Conservation (phyloP, 1,284 basidiomycete species). For the Leccinum subrobustum region DNA sequence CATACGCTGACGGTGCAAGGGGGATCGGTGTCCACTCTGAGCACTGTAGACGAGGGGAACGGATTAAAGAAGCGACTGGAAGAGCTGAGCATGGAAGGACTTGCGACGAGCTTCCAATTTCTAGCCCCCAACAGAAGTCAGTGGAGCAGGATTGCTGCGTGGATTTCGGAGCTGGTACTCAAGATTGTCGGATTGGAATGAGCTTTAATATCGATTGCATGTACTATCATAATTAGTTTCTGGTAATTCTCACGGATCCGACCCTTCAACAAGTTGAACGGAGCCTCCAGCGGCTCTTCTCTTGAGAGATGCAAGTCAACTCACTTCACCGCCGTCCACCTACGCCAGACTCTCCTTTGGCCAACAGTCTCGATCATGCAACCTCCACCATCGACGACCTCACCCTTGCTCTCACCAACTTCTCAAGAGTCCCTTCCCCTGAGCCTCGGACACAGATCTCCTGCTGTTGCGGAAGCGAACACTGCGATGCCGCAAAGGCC, state of each 20-base stretch:
- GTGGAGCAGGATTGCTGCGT: conserved; percentile 65
- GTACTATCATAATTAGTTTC: background rate
- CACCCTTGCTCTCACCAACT: conserved; percentile 65
- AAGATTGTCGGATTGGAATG: conserved; percentile 49
- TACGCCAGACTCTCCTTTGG: conserved; percentile 57
- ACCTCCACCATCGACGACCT: conserved; percentile 74
- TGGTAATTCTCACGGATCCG: conserved; percentile 24
- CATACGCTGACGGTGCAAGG: conserved; percentile 39
- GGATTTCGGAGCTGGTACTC: conserved; percentile 66
- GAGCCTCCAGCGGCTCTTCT: background rate
- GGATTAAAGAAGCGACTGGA: conserved; percentile 46
- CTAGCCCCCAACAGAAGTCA: conserved; percentile 55
- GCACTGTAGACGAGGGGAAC: conserved; percentile 55
- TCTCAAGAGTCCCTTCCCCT: conserved; percentile 68
- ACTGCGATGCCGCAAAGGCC: conserved; percentile 60
- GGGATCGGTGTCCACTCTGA: conserved; percentile 64
- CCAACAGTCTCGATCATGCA: conserved; percentile 58
- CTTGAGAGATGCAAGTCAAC: background rate
- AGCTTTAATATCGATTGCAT: conserved; percentile 20
- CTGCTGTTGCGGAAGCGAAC: conserved; percentile 68
- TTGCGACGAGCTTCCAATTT: conserved; percentile 69
- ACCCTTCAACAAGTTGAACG: background rate
- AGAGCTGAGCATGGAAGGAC: conserved; percentile 67
- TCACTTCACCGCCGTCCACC: background rate
- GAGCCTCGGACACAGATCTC: conserved; percentile 49